Base-by-base conservation (phyloP, 805 yeast genomes). In the Hanseniaspora valbyensis region DNA sequence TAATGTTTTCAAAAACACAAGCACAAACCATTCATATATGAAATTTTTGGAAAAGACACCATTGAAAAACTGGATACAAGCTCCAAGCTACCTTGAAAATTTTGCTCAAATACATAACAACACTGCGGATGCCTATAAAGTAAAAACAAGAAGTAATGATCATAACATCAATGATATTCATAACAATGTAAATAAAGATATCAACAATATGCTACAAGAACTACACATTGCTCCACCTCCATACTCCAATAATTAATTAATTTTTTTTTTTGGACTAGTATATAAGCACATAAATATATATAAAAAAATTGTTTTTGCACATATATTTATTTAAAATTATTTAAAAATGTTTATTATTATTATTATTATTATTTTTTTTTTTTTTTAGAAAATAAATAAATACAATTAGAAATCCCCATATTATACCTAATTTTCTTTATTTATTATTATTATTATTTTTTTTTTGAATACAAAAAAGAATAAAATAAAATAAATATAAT, bases 201-300 rank as follows among this genome's bases (percentile, higher is more conserved):
- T 39, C 32, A 32, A 24, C n/a, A 24, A 12, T 12, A 30, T 46
- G 18, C 16, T 26, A 3, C 37, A 48, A 4, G 34, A 48, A 2
- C 16, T 33, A 9, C 29, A n/a, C 5, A 19, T 38, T 19, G 49
- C 49, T 13, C 52, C 52, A n/a, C 52, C 52, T 2, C 52, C 52
- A 4, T 50, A 50, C 30, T 22, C 52, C n/a, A n/a, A 19, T 33
- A 37, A 28, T 18, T 8, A n/a, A n/a, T n/a, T n/a, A n/a, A n/a
- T n/a, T n/a, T n/a, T n/a, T n/a, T n/a, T n/a, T n/a, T n/a, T n/a
- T n/a, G n/a, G n/a, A n/a, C n/a, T n/a, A n/a, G n/a, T n/a, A n/a
- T n/a, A n/a, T n/a, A n/a, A n/a, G n/a, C n/a, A n/a, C n/a, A n/a
- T n/a, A n/a, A n/a, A n/a, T n/a, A n/a, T n/a, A n/a, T n/a, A n/a